phyloP scores from a whole-genome alignment of 192 early-diverging fungal genomes.

The Coemansia furcata region DNA sequence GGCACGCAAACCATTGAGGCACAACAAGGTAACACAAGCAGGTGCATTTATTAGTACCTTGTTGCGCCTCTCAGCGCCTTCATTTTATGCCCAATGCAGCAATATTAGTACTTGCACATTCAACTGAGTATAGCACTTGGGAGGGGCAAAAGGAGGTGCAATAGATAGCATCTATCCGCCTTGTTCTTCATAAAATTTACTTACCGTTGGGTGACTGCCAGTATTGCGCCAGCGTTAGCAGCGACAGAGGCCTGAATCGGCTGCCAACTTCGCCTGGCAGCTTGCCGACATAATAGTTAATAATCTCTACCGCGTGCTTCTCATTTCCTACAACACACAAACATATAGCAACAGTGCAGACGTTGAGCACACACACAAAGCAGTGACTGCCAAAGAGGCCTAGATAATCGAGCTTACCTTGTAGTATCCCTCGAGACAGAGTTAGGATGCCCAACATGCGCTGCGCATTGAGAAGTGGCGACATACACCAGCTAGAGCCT shows the following conservation, averaged over 20 bases:
- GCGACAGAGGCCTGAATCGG: conserved; percentile 38
- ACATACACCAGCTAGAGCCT: conserved; percentile 45
- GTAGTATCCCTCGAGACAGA: conserved; percentile 31
- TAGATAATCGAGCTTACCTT: conserved; percentile 22
- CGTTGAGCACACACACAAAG: neutral
- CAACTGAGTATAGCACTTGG: neutral
- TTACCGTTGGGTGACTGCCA: conserved; percentile 46
- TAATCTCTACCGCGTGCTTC: conserved; percentile 44
- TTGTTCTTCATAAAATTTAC: neutral
- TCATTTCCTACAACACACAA: conserved; percentile 39
- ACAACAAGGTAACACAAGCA: conserved; percentile 2
- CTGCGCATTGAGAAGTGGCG: conserved; percentile 49
- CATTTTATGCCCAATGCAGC: neutral
- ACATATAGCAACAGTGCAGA: neutral
- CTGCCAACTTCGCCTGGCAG: conserved; percentile 30
- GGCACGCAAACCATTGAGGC: neutral
- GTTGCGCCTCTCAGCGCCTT: neutral
- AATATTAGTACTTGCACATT: neutral
- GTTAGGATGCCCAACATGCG: conserved; percentile 48
- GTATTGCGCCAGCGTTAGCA: conserved; percentile 39
- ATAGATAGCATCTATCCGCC: neutral
- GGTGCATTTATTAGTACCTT: neutral
- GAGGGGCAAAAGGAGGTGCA: neutral
- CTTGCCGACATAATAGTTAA: conserved; percentile 50
- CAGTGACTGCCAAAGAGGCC: neutral